phyloP scores from a whole-genome alignment of 2,329 filamentous ascomycete species.

The Ascocoryne sarcoides region DNA sequence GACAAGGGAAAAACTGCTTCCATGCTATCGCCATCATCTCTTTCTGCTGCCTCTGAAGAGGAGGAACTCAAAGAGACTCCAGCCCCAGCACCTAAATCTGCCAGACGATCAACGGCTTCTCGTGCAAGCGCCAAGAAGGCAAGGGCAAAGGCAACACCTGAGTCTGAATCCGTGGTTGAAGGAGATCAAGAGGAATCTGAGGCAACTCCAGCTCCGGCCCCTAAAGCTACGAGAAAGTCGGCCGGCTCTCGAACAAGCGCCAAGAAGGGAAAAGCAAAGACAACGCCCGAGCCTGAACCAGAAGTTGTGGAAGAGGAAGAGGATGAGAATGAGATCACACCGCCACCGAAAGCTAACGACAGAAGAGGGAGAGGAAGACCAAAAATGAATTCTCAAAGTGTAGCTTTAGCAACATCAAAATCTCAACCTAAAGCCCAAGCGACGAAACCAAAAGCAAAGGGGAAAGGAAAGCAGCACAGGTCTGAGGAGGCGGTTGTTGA shows the following conservation, averaged over 20 bases:
- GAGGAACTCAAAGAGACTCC: not conserved
- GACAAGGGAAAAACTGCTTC: not conserved
- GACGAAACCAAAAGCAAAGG: not conserved
- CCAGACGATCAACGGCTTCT: not conserved
- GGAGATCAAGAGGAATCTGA: no score
- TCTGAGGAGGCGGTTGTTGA: not conserved
- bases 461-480: not conserved
- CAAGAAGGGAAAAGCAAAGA: not conserved
- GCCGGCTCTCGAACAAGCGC: no score
- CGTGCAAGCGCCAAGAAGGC: constrained; percentile 29
- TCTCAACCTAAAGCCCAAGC: not conserved
- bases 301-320: not conserved
- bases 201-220: no score
- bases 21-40: not conserved
- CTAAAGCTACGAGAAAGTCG: no score
- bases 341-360: not conserved
- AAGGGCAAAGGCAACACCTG: not conserved
- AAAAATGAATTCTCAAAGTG: not conserved
- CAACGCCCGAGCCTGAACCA: not conserved
- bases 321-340: no score
- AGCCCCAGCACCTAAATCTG: no score
- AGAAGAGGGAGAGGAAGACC: constrained; percentile 1
- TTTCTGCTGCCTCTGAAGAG: not conserved
- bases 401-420: not conserved
- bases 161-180: not conserved